Evolutionary conservation across 2,329 filamentous ascomycete genomes (phyloP).

Genomic region (Diaporthe longicolla): DNA sequence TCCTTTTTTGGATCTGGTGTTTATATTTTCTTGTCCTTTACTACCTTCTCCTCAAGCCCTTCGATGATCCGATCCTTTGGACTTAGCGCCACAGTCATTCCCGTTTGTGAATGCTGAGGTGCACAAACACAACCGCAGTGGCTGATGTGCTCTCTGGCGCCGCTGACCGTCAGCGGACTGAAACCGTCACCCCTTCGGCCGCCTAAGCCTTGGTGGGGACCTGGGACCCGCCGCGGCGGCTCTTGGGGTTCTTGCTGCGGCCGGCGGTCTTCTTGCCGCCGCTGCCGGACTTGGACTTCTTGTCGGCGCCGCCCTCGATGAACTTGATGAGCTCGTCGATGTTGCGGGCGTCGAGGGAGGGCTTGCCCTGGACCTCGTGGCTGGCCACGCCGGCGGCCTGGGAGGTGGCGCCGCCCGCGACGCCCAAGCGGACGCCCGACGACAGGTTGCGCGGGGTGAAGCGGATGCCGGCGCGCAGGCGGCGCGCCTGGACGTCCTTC

Average conservation of each 20-base stretch:
- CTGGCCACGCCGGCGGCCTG: constrained; percentile 45
- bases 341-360: constrained; percentile 79
- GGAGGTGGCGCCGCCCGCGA: constrained; percentile 55
- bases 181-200: background rate
- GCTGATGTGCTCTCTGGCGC: background rate
- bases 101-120: background rate
- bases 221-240: constrained; percentile 59
- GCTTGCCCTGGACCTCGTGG: constrained; percentile 44
- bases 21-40: background rate
- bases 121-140: background rate
- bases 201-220: constrained; percentile 38
- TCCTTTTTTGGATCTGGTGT: background rate
- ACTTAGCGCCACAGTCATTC: background rate
- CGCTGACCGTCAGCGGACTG: background rate
- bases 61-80: background rate
- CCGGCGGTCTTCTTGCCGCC: constrained; percentile 37
- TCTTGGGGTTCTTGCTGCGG: constrained; percentile 67
- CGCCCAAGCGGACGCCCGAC: constrained; percentile 60
- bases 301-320: constrained; percentile 81
- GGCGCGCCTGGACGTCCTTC: constrained; percentile 84
- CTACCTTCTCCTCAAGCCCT: too few relatives aligned
- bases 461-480: constrained; percentile 77
- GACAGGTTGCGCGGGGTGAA: constrained; percentile 76
- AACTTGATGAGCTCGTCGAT: constrained; percentile 95
- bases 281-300: constrained; percentile 59